Conservation (phyloP, 2,329 filamentous ascomycete genomes). For the Exophiala sp. region DNA sequence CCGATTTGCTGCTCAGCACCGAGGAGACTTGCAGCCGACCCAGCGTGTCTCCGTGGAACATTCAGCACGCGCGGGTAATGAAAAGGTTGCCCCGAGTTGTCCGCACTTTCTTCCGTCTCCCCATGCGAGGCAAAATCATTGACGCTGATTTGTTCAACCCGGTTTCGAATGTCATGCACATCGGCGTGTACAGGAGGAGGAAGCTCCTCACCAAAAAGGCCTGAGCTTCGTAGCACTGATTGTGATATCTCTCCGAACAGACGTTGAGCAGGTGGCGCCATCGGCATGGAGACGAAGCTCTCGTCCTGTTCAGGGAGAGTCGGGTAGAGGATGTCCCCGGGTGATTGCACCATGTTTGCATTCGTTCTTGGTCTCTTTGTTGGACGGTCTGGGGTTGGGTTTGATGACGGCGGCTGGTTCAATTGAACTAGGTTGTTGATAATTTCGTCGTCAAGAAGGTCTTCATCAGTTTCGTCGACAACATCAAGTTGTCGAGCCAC, state of each 20-base stretch:
- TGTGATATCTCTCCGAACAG: conserved; percentile 58
- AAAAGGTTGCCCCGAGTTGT: conserved; percentile 32
- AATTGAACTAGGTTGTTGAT: conserved; percentile 23
- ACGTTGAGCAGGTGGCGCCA: conserved; percentile 30
- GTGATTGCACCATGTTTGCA: conserved; percentile 12
- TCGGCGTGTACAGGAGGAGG: conserved; percentile 4
- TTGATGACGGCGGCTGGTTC: conserved; percentile 22
- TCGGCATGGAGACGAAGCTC: conserved; percentile 32
- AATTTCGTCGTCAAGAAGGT: conserved; percentile 26
- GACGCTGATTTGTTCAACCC: conserved; percentile 34
- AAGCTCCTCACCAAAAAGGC: conserved; percentile 37
- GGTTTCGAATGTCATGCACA: conserved; percentile 22
- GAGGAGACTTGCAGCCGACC: conserved; percentile 43
- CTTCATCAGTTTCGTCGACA: conserved; percentile 33
- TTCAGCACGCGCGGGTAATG: conserved; percentile 38
- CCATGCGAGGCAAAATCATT: conserved; percentile 35
- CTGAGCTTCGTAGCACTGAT: conserved; percentile 51
- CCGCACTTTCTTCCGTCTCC: conserved; percentile 28
- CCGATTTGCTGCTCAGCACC: conserved; percentile 45
- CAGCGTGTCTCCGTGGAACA: conserved; percentile 32
- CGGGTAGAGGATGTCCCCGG: conserved; percentile 38
- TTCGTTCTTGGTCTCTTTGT: conserved; percentile 32
- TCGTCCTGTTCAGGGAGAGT: conserved; percentile 36
- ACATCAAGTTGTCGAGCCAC: conserved; percentile 33
- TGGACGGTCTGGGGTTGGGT: conserved; percentile 26